Conservation (phyloP, 495 filamentous ascomycete species). For the Penicillium canescens region DNA sequence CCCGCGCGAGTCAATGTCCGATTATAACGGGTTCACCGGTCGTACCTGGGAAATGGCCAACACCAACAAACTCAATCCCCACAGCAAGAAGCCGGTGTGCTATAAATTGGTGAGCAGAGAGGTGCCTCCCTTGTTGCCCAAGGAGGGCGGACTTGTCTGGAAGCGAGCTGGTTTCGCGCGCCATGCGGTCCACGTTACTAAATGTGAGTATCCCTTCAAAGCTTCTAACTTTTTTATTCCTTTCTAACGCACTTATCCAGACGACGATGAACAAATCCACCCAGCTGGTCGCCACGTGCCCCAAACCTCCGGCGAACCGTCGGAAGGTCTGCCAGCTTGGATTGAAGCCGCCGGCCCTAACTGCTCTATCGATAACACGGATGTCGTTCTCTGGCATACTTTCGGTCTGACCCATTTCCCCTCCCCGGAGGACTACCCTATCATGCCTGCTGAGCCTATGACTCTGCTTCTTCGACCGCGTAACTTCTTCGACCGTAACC, state of each 20-base stretch:
- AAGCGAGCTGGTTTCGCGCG: constrained; percentile 90
- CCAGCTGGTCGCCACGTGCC: constrained; percentile 93
- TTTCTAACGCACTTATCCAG: constrained; percentile 38
- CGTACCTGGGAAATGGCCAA: constrained; percentile 94
- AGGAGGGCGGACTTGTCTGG: constrained; percentile 83
- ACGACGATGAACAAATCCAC: constrained; percentile 83
- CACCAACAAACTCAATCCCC: constrained; percentile 77
- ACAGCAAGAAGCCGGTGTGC: constrained; percentile 81
- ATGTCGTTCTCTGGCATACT: constrained; percentile 95
- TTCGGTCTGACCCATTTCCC: constrained; percentile 95
- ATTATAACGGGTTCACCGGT: constrained; percentile 78
- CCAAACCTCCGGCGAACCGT: constrained; percentile 85
- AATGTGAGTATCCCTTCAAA: constrained; percentile 58
- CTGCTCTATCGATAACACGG: constrained; percentile 75
- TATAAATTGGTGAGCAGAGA: constrained; percentile 94
- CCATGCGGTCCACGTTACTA: constrained; percentile 90
- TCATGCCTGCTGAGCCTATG: constrained; percentile 95
- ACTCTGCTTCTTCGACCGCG: constrained; percentile 78
- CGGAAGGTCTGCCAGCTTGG: constrained; percentile 78
- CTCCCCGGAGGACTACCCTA: constrained; percentile 86
- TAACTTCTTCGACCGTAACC: constrained; percentile 86
- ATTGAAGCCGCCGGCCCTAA: constrained; percentile 66
- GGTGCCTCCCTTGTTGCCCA: constrained; percentile 76
- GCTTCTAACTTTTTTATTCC: neutral
- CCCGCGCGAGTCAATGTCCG: constrained; percentile 67